Base-by-base conservation (phyloP, 139 green algal species). In the Coccomyxa sp. region DNA sequence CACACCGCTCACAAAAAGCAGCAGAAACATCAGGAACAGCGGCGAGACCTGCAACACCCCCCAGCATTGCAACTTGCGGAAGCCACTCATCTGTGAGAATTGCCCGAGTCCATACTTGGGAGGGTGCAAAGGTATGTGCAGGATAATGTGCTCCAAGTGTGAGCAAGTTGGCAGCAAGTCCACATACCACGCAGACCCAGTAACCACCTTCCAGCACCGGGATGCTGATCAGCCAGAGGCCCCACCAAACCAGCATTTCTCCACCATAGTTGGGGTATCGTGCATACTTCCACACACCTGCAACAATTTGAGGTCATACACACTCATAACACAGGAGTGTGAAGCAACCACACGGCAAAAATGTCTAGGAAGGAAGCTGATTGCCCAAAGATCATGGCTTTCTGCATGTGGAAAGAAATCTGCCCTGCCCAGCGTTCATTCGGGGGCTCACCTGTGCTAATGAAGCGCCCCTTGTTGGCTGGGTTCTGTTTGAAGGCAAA, bases 241-340 rank as follows among this genome's bases (percentile, higher is more conserved):
- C 76, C 89, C 30, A 60, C 76, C 76, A 80, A 18, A 63, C 30
- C 16, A 59, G 57, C 16, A 96, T 95, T 86, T 98, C 95, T 0
- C 95, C 95, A 87, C 95, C 96, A 84, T 98, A 98, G 87, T 98
- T 97, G 21, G 95, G 95, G 83, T 96, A 93, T 1, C 94, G 86
- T 16, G 82, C 88, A 27, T 81, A 85, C 17, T 57, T 85, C 95
- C 95, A 98, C 58, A 98, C 80, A 0, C 95, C 95, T 63, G 84
- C 82, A 79, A n/a, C 16, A 21, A 12, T 9, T 9, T 28, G 63
- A 15, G 63, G 38, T 51, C 38, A 7, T 51, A 51, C 7, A 51
- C 38, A 51, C 38, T 51, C 38, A 51, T 51, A 7, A 51, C 38
- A 51, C 38, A 71, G 63, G 63, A 71, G 18, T 71, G 63, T 71